Evolutionary conservation across 345 rosid species (phyloP), one percentile per base, ranked within the genome.

Genomic region (Heritiera fomes): DNA sequence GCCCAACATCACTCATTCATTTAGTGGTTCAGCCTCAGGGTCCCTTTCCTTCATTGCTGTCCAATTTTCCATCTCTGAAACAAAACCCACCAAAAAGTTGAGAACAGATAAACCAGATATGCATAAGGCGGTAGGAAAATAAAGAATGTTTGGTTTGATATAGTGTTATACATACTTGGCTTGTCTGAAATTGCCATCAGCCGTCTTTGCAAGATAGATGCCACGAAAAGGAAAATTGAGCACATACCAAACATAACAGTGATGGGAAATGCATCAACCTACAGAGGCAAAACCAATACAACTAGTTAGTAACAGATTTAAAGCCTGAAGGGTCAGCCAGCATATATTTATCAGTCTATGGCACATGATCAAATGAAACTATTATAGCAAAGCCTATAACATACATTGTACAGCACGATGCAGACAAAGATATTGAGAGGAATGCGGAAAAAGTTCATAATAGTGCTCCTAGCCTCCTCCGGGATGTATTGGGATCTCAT

Each of bases 401-500:
- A 58, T 82, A 93, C 99, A 79, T 93, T 95, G 88, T 95, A 93
- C 80, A 95, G 80, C 77, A 95, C 95, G 7, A 95, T 78, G 73
- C 98, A 95, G 73, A 95, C 99, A 78, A 93, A 95, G 65, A 95
- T 86, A 76, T 91, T 95, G 85, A 95, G 96, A 78, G 99, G 99
- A 79, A 95, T 85, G 80, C 99, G 93, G 88, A 93, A 95, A 84
- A 93, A 95, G 83, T 95, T 95, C 99, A 95, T 95, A 82, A 93
- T 95, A 83, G 99, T 95, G 90, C 98, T 93, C 79, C 99, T 85
- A 82, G 99, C 96, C 83, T 95, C 99, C 87, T 95, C 99, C 0
- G 99, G 98, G 75, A 95, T 92, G 87, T 93, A 95, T 71, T 95
- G 99, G 72, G 98, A 95, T 82, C 99, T 88, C 99, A 95, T 95